phyloP scores from a whole-genome alignment of 306 rosid genomes.

The Clitoria ternatea region DNA sequence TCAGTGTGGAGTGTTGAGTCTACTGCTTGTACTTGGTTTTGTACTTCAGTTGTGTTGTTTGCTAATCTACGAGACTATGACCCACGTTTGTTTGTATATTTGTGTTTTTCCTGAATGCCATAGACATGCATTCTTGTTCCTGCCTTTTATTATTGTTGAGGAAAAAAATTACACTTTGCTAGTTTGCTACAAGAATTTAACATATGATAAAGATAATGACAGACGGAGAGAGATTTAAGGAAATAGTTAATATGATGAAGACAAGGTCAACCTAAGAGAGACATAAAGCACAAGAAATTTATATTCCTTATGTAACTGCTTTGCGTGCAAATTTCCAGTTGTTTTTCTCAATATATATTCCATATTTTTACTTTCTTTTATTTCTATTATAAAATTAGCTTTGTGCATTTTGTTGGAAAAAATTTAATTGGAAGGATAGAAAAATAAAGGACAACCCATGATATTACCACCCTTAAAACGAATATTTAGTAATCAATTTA shows the following conservation, averaged over 20 bases:
- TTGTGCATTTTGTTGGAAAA: neutral
- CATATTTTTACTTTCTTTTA: neutral
- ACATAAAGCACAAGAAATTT: constrained; percentile 7
- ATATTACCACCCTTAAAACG: neutral
- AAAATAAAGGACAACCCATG: neutral
- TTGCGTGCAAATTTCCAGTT: neutral
- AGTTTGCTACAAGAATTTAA: no score
- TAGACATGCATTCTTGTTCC: no score
- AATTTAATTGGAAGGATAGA: neutral
- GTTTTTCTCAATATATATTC: neutral
- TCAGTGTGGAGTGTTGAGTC: neutral
- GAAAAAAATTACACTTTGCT: no score
- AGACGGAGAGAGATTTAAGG: constrained; percentile 15
- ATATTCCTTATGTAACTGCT: neutral
- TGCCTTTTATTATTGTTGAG: neutral
- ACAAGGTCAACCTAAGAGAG: constrained; percentile 9
- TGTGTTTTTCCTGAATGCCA: neutral
- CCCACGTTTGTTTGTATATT: neutral
- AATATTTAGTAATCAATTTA: neutral
- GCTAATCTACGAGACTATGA: neutral
- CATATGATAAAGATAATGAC: no score
- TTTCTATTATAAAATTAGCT: neutral
- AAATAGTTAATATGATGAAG: constrained; percentile 18
- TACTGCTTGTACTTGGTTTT: neutral
- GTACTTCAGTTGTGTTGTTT: neutral